Evolutionary conservation across 2,329 filamentous ascomycete species (phyloP).

Genomic region (Aureobasidium sp.): DNA sequence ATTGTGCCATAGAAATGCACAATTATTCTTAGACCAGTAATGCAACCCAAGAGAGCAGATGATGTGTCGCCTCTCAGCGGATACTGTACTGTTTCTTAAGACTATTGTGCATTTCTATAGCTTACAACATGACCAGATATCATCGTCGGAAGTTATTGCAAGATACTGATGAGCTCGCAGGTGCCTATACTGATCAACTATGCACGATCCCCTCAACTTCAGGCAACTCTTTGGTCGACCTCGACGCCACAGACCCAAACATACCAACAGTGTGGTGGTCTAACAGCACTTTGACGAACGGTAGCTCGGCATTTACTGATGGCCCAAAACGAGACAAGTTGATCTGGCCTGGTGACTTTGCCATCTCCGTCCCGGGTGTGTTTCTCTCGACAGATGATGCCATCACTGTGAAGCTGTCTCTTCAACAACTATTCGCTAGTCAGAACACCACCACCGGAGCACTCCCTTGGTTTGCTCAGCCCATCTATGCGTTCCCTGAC

Average conservation of each 20-base stretch:
- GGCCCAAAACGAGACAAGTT: slow-evolving; percentile 51
- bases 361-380: slow-evolving; percentile 46
- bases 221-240: slow-evolving; percentile 29
- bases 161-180: background rate
- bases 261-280: slow-evolving; percentile 31
- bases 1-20: background rate
- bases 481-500: slow-evolving; percentile 35
- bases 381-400: slow-evolving; percentile 44
- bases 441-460: slow-evolving; percentile 22
- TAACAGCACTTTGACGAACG: slow-evolving; percentile 33
- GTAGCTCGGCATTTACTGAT: slow-evolving; percentile 35
- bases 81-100: background rate
- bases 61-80: background rate
- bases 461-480: slow-evolving; percentile 28
- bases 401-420: slow-evolving; percentile 14
- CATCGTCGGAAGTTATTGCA: background rate
- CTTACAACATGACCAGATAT: background rate
- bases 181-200: slow-evolving; percentile 8
- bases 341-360: slow-evolving; percentile 55
- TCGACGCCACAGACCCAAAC: slow-evolving; percentile 16
- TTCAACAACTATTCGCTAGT: slow-evolving; percentile 22
- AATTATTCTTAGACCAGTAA: background rate
- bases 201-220: slow-evolving; percentile 16
- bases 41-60: background rate
- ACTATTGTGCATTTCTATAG: background rate